Percentiles rank a stretch among this genome's conserved stretches.
Evolutionary conservation across 176 grass and related monocot genomes (phyloP).

Genomic region (Ananas comosus): DNA sequence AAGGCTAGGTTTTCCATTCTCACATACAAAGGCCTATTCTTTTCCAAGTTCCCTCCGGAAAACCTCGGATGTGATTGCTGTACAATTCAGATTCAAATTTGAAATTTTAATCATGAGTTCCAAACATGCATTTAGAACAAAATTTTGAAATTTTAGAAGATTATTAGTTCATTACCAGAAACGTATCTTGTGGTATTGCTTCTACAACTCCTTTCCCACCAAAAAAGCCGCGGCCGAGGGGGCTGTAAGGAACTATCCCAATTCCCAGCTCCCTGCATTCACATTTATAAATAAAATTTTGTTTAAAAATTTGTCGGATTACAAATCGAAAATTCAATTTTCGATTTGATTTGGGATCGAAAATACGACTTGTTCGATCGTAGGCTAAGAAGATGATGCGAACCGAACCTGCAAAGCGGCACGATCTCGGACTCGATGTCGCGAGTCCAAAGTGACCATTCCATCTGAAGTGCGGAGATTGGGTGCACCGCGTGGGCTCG

Average conservation of each 20-base stretch:
- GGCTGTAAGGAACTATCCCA: slow-evolving; percentile 84
- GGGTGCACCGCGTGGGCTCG: slow-evolving; percentile 68
- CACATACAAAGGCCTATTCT: slow-evolving; percentile 55
- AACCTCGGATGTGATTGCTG: slow-evolving; percentile 57
- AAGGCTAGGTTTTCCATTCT: slow-evolving; percentile 39
- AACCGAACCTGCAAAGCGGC: slow-evolving; percentile 60
- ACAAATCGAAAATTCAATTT: background rate
- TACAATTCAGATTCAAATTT: no score
- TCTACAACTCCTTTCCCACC: slow-evolving; percentile 47
- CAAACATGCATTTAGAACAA: background rate
- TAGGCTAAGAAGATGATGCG: background rate
- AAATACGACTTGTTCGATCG: background rate
- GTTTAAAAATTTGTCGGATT: background rate
- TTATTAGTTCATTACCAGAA: slow-evolving; percentile 32
- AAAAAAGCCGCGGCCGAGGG: slow-evolving; percentile 69
- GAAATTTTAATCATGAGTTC: background rate
- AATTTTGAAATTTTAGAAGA: background rate
- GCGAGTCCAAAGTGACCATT: slow-evolving; percentile 83
- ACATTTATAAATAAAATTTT: background rate
- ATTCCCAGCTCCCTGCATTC: slow-evolving; percentile 58
- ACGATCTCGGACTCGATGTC: slow-evolving; percentile 79
- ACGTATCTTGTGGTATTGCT: slow-evolving; percentile 39
- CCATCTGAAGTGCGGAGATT: slow-evolving; percentile 70
- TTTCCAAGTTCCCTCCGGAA: slow-evolving; percentile 51
- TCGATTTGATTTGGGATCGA: background rate